These are phyloP conservation scores for Xerocomellus dryophilus DNA, from an alignment of 768 basidiomycete species.

Conservation along the genomic window DNA sequence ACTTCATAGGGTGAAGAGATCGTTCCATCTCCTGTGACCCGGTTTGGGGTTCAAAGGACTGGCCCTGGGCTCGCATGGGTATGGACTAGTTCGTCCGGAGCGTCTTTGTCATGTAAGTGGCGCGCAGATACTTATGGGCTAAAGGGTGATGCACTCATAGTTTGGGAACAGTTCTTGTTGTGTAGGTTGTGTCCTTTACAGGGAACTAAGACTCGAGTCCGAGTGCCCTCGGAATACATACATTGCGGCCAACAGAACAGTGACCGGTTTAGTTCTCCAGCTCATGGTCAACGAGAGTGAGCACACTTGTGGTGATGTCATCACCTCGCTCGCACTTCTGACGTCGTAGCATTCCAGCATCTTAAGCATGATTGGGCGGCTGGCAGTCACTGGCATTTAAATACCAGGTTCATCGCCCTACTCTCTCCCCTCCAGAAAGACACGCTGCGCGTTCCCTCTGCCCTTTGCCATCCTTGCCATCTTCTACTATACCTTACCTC, in stretches of 20 bases:
- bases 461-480: not conserved
- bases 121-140: too few species aligned
- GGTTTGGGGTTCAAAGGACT: too few species aligned
- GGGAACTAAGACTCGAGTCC: not conserved
- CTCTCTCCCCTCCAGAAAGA: not conserved
- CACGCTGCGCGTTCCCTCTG: not conserved
- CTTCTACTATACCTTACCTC: not conserved
- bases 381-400: not conserved
- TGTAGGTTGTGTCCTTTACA: not conserved
- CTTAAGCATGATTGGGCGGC: not conserved
- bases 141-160: too few species aligned
- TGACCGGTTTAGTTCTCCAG: not conserved
- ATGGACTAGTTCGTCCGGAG: too few species aligned
- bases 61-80: too few species aligned
- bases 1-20: too few species aligned
- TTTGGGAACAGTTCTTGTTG: not conserved
- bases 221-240: too few species aligned
- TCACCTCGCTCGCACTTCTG: not conserved
- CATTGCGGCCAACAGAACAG: not conserved
- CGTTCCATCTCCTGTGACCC: too few species aligned
- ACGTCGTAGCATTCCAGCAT: not conserved
- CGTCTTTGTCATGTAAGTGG: too few species aligned
- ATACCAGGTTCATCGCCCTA: not conserved
- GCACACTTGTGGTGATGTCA: not conserved
- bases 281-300: not conserved